These are phyloP conservation scores for Trichoderma erinaceum DNA, from an alignment of 495 filamentous ascomycete species.

Conservation along the genomic window DNA sequence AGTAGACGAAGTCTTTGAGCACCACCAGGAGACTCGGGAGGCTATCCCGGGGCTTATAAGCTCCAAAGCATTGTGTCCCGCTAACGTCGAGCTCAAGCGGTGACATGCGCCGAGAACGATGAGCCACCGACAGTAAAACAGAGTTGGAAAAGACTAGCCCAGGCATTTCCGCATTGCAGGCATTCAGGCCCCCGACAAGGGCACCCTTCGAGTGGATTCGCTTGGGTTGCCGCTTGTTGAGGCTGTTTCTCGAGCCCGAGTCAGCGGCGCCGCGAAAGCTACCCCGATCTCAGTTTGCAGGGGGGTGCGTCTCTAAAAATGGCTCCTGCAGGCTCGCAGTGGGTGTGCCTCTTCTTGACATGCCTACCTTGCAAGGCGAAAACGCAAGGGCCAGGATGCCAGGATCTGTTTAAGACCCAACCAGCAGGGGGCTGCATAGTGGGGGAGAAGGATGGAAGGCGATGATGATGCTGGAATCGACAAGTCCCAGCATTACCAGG, in stretches of 20 bases:
- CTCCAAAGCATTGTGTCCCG: neutral
- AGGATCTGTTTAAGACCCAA: neutral
- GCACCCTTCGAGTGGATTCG: too few relatives aligned
- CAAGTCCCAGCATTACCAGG: too few relatives aligned
- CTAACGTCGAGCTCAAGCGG: neutral
- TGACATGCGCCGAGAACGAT: neutral
- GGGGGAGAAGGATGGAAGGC: neutral
- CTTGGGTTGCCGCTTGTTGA: too few relatives aligned
- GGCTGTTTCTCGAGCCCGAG: too few relatives aligned
- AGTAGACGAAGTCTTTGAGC: neutral
- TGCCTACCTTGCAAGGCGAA: neutral
- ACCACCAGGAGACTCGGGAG: neutral
- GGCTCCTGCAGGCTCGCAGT: too few relatives aligned
- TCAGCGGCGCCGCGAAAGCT: too few relatives aligned
- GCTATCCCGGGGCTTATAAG: conserved; percentile 10
- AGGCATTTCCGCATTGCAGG: too few relatives aligned
- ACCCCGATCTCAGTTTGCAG: too few relatives aligned
- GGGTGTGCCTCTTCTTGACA: too few relatives aligned
- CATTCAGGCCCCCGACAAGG: too few relatives aligned
- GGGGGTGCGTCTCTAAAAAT: too few relatives aligned
- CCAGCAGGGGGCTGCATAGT: neutral
- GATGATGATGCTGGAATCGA: conserved; percentile 5
- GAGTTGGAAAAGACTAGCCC: neutral
- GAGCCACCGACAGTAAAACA: neutral
- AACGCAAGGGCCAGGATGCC: neutral